Conservation (phyloP, 2,329 filamentous ascomycete species). For the Alternaria triticina region DNA sequence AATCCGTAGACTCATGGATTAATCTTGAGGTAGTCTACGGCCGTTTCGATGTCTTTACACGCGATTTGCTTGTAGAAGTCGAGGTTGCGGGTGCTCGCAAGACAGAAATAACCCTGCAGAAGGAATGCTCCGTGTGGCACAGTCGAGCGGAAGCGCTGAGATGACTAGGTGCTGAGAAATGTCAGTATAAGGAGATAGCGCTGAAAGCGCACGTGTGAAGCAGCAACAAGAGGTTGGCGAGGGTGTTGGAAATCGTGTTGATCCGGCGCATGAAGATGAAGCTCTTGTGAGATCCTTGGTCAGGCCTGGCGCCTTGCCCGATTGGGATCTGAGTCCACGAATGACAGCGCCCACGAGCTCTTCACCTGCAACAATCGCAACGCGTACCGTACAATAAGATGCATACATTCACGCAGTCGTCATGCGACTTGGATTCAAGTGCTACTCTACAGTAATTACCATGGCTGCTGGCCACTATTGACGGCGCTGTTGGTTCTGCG, state of each 20-base stretch:
- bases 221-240: conserved; percentile 18
- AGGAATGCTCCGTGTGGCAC: conserved; percentile 40
- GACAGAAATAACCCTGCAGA: conserved; percentile 32
- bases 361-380: conserved; percentile 5
- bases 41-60: neutral
- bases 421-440: neutral
- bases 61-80: conserved; percentile 10
- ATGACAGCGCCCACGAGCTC: conserved; percentile 4
- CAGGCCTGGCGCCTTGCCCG: conserved; percentile 15
- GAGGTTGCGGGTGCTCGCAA: conserved; percentile 19
- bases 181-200: conserved; percentile 1
- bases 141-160: conserved; percentile 10
- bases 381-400: neutral
- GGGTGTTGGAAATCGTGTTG: conserved; percentile 27
- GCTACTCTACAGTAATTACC: neutral
- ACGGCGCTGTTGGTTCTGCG: neutral
- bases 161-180: neutral
- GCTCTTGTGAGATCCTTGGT: conserved; percentile 24
- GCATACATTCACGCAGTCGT: neutral
- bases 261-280: conserved; percentile 31
- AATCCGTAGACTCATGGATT: conserved; percentile 22
- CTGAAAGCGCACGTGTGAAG: conserved; percentile 5
- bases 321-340: conserved; percentile 17
- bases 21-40: neutral
- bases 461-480: neutral